Evolutionary conservation across 441 rosid genomes (phyloP).

Genomic region (Arabidopsis lyrata): DNA sequence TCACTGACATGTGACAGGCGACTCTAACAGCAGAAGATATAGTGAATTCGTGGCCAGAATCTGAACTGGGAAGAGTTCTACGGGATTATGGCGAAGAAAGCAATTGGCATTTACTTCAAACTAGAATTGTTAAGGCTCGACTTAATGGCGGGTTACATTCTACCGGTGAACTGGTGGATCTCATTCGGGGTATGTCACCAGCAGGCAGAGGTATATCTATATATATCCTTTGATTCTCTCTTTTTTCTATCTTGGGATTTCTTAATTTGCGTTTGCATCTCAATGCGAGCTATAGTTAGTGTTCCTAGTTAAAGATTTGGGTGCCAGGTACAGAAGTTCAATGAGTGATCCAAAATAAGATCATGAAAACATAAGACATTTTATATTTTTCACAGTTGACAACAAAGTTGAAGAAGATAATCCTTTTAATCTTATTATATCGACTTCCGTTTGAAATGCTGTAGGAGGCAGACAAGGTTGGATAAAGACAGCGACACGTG

Average conservation of each 20-base stretch:
- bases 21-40: constrained; percentile 84
- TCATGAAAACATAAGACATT: constrained; percentile 4
- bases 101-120: constrained; percentile 78
- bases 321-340: background rate
- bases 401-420: background rate
- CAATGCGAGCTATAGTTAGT: background rate
- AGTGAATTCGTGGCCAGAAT: constrained; percentile 86
- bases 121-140: constrained; percentile 75
- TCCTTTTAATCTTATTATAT: background rate
- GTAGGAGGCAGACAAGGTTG: constrained; percentile 94
- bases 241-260: background rate
- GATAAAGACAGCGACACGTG: constrained; percentile 97
- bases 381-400: constrained; percentile 11
- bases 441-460: constrained; percentile 13
- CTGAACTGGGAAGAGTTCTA: constrained; percentile 76
- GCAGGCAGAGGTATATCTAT: constrained; percentile 55
- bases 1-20: constrained; percentile 63
- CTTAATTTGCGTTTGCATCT: constrained; percentile 17
- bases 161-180: constrained; percentile 78
- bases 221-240: background rate
- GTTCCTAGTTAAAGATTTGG: constrained; percentile 15
- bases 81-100: constrained; percentile 93
- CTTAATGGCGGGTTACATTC: constrained; percentile 78
- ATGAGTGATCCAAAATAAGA: constrained; percentile 1
- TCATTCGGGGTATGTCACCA: constrained; percentile 58